Conservation (phyloP, 805 yeast genomes). For the Candida multigemmis region DNA sequence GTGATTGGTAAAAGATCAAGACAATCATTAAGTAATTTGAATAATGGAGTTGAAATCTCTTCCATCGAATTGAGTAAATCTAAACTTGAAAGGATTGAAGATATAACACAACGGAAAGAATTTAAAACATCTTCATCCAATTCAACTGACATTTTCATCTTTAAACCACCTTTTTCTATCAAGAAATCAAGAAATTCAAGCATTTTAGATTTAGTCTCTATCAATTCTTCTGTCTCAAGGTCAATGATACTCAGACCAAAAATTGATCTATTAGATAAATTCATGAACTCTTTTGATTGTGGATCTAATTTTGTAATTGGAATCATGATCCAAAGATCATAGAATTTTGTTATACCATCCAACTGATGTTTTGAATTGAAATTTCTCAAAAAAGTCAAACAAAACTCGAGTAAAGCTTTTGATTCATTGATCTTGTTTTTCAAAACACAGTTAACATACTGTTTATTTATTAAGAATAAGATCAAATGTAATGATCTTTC, state of each 20-base stretch:
- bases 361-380: constrained; percentile 66
- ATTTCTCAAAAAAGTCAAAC: constrained; percentile 56
- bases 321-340: constrained; percentile 41
- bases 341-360: constrained; percentile 39
- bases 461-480: constrained; percentile 73
- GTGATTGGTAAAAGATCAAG: constrained; percentile 68
- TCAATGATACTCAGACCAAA: constrained; percentile 55
- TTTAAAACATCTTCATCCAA: constrained; percentile 22
- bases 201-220: too few relatives aligned
- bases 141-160: too few relatives aligned
- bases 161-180: too few relatives aligned
- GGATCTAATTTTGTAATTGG: constrained; percentile 35
- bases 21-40: constrained; percentile 50
- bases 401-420: constrained; percentile 60
- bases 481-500: constrained; percentile 60
- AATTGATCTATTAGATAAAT: constrained; percentile 44
- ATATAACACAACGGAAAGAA: constrained; percentile 21
- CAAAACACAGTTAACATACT: constrained; percentile 37
- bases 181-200: too few relatives aligned
- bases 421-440: constrained; percentile 61
- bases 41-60: constrained; percentile 36
- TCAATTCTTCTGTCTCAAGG: constrained; percentile 38
- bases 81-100: constrained; percentile 26
- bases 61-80: constrained; percentile 28
- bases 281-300: constrained; percentile 23